These are phyloP conservation scores for Vicia sativa DNA, from an alignment of 306 rosid species.

Conservation along the genomic window DNA sequence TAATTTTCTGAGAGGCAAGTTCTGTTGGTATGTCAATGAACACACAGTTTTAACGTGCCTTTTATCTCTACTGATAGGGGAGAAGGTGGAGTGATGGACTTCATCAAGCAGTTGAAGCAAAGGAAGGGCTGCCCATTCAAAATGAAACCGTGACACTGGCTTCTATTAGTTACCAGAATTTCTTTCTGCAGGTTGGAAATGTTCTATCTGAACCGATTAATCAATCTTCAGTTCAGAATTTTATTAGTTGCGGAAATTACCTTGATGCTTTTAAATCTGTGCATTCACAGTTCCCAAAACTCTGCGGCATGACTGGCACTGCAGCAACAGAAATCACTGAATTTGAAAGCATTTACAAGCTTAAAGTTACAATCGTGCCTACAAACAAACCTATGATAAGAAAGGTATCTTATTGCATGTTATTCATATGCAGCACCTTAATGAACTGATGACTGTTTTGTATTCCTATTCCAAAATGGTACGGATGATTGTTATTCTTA, in stretches of 20 bases:
- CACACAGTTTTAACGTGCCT: slow-evolving; percentile 31
- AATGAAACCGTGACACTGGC: slow-evolving; percentile 97
- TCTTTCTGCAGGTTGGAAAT: slow-evolving; percentile 89
- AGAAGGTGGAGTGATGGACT: slow-evolving; percentile 99
- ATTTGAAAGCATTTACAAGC: slow-evolving; percentile 98
- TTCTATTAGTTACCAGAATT: slow-evolving; percentile 96
- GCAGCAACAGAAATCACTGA: slow-evolving; percentile 97
- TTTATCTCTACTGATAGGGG: slow-evolving; percentile 59
- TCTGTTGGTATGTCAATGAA: slow-evolving; percentile 36
- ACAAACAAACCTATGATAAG: slow-evolving; percentile 96
- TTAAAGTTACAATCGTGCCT: slow-evolving; percentile 93
- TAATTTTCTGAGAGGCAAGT: slow-evolving; percentile 30
- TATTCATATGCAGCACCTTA: slow-evolving; percentile 28
- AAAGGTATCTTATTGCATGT: slow-evolving; percentile 63
- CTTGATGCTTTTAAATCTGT: slow-evolving; percentile 34
- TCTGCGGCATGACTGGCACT: slow-evolving; percentile 99
- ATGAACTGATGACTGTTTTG: slow-evolving; percentile 28
- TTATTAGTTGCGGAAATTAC: slow-evolving; percentile 25
- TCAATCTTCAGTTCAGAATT: slow-evolving; percentile 34
- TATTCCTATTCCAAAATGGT: slow-evolving; percentile 11
- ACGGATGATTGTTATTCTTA: slow-evolving; percentile 31
- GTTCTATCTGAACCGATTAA: slow-evolving; percentile 32
- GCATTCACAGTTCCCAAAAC: slow-evolving; percentile 85
- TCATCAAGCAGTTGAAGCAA: slow-evolving; percentile 99
- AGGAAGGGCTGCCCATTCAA: slow-evolving; percentile 94